Percentiles rank a stretch among this genome's conserved stretches.
phyloP scores from a whole-genome alignment of 2,329 filamentous ascomycete species.

The Tolypocladium tundrense region DNA sequence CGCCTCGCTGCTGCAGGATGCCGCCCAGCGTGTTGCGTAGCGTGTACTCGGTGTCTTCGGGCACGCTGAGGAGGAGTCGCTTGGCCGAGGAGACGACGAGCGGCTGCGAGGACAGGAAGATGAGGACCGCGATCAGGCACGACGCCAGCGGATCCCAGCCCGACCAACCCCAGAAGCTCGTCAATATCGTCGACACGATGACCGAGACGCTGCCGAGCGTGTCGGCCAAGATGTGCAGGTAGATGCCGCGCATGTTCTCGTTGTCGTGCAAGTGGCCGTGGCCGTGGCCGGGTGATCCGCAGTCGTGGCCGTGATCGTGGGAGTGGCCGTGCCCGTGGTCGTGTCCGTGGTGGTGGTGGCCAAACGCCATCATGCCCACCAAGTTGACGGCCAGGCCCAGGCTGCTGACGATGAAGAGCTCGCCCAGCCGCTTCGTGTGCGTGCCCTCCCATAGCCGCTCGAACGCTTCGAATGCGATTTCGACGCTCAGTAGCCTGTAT shows the following conservation, averaged over 20 bases:
- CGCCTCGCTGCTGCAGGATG: conserved; percentile 70
- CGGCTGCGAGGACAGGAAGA: conserved; percentile 84
- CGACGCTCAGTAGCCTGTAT: conserved; percentile 74
- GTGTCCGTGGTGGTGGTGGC: conserved; percentile 44
- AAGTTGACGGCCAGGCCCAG: conserved; percentile 84
- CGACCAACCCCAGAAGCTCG: conserved; percentile 79
- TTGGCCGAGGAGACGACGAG: conserved; percentile 78
- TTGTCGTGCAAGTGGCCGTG: conserved; percentile 61
- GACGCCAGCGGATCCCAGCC: conserved; percentile 94
- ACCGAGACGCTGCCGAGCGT: conserved; percentile 91
- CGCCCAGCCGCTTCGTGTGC: conserved; percentile 72
- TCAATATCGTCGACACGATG: conserved; percentile 81
- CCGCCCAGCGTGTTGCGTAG: conserved; percentile 79
- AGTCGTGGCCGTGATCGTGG: conserved; percentile 39
- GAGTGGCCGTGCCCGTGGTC: conserved; percentile 29
- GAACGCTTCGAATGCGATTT: conserved; percentile 91
- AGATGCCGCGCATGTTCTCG: conserved; percentile 97
- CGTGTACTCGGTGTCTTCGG: conserved; percentile 76
- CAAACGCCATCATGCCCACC: conserved; percentile 81
- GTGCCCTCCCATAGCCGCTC: conserved; percentile 78
- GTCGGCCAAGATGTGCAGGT: conserved; percentile 88
- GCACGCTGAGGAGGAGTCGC: conserved; percentile 73
- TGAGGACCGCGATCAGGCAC: conserved; percentile 84
- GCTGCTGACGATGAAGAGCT: conserved; percentile 81
- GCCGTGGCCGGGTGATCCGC: conserved; percentile 23